Conservation (phyloP, 257 asterid genomes). For the Craterostigma plantagineum region DNA sequence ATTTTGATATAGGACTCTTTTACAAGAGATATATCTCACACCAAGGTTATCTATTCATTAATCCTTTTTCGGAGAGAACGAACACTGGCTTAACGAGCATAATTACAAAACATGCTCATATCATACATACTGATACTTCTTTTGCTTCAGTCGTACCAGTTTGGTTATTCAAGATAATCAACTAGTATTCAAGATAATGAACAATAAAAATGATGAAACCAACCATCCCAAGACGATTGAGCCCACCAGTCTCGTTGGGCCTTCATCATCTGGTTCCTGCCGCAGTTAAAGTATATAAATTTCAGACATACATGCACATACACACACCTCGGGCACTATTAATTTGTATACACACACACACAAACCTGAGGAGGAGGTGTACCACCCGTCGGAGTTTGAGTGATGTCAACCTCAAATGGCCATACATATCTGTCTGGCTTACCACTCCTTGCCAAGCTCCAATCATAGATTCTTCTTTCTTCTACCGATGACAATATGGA, state of each 20-base stretch:
- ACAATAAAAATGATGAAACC: constrained; percentile 24
- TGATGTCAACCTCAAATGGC: constrained; percentile 62
- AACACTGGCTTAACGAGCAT: too few relatives aligned
- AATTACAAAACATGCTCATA: too few relatives aligned
- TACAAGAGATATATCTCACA: too few relatives aligned
- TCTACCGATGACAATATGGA: constrained; percentile 37
- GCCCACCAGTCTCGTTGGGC: constrained; percentile 45
- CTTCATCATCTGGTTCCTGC: constrained; percentile 66
- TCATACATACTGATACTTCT: too few relatives aligned
- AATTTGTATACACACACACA: not conserved
- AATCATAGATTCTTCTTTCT: constrained; percentile 66
- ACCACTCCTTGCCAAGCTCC: constrained; percentile 57
- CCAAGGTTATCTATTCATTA: too few relatives aligned
- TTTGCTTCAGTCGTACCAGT: too few relatives aligned
- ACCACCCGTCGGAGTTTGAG: constrained; percentile 13
- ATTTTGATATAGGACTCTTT: too few relatives aligned
- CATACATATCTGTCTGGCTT: constrained; percentile 36
- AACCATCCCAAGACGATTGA: constrained; percentile 40
- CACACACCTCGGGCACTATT: not conserved
- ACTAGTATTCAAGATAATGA: constrained; percentile 16
- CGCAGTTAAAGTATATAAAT: not conserved
- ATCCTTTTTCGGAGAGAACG: too few relatives aligned
- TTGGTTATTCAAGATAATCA: too few relatives aligned
- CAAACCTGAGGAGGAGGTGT: constrained; percentile 53
- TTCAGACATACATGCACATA: not conserved